These are phyloP conservation scores for Chrysanthemum lavandulifolium DNA, from an alignment of 129 eudicot genomes.

Conservation along the genomic window DNA sequence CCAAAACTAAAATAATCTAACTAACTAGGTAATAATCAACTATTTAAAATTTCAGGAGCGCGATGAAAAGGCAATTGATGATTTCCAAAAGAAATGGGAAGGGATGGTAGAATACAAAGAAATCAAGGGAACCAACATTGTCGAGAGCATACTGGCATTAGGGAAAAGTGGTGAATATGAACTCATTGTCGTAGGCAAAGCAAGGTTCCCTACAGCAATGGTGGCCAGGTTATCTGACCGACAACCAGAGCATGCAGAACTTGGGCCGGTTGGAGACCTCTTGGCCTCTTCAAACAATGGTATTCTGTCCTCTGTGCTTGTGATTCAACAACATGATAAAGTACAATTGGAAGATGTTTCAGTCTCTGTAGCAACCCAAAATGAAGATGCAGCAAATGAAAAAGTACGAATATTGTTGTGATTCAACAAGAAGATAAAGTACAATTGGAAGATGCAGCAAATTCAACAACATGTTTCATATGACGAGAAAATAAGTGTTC, in stretches of 20 bases:
- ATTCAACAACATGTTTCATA: neutral
- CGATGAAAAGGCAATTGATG: constrained; percentile 48
- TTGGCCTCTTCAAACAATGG: constrained; percentile 58
- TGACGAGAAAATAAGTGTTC: constrained; percentile 10
- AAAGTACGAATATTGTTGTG: no score
- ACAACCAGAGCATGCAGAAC: constrained; percentile 58
- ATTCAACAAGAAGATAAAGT: no score
- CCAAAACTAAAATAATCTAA: neutral
- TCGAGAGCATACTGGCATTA: constrained; percentile 46
- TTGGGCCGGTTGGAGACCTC: constrained; percentile 66
- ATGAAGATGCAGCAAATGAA: constrained; percentile 29
- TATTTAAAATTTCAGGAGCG: constrained; percentile 31
- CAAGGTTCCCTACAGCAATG: constrained; percentile 43
- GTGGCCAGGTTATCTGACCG: constrained; percentile 52
- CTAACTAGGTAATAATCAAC: neutral
- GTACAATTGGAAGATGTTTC: constrained; percentile 36
- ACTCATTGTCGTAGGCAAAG: constrained; percentile 65
- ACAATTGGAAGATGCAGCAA: no score
- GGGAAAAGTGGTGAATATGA: constrained; percentile 59
- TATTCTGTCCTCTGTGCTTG: constrained; percentile 57
- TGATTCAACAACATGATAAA: constrained; percentile 53
- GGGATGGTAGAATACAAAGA: constrained; percentile 52
- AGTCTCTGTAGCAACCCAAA: constrained; percentile 22
- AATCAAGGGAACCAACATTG: constrained; percentile 32
- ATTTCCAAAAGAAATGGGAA: constrained; percentile 49